Percentiles rank a stretch among this genome's conserved stretches.
Evolutionary conservation across 2,329 filamentous ascomycete genomes (phyloP).

Genomic region (Macroventuria anomochaeta): DNA sequence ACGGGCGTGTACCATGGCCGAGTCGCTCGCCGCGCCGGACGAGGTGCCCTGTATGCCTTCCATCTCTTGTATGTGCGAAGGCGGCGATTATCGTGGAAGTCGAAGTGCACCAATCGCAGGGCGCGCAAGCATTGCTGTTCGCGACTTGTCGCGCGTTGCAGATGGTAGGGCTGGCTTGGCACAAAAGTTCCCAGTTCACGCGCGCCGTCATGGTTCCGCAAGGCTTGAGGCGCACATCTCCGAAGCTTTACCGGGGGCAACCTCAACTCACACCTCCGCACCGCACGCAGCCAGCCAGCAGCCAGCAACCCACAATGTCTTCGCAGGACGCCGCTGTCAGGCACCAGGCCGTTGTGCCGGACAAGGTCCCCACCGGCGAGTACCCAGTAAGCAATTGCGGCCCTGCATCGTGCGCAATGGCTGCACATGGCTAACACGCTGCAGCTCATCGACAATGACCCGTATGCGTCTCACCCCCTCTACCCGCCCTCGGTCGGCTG

Average conservation of each 20-base stretch:
- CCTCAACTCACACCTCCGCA: not conserved
- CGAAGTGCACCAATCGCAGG: conserved; percentile 3
- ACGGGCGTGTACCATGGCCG: conserved; percentile 52
- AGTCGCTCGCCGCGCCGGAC: conserved; percentile 27
- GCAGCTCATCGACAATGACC: conserved; percentile 98
- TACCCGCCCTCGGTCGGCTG: conserved; percentile 6
- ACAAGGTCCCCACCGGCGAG: conserved; percentile 80
- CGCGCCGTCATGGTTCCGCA: no score
- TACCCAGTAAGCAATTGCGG: conserved; percentile 74
- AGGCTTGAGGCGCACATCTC: no score
- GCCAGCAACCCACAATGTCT: conserved; percentile 39
- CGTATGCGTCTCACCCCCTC: conserved; percentile 66
- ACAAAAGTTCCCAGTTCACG: not conserved
- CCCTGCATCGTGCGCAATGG: conserved; percentile 31
- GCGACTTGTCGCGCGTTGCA: conserved; percentile 25
- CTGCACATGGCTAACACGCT: conserved; percentile 31
- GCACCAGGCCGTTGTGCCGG: conserved; percentile 64
- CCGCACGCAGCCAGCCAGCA: conserved; percentile 5
- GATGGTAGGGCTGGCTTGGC: conserved; percentile 11
- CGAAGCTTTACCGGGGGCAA: no score
- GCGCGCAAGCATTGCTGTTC: conserved; percentile 17
- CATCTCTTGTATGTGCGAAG: not conserved
- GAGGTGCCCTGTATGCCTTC: conserved; percentile 5
- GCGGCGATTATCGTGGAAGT: conserved; percentile 2
- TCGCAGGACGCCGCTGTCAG: conserved; percentile 34